Base-by-base conservation (phyloP, 139 green algal genomes). In the Chlorokybus atmophyticus region DNA sequence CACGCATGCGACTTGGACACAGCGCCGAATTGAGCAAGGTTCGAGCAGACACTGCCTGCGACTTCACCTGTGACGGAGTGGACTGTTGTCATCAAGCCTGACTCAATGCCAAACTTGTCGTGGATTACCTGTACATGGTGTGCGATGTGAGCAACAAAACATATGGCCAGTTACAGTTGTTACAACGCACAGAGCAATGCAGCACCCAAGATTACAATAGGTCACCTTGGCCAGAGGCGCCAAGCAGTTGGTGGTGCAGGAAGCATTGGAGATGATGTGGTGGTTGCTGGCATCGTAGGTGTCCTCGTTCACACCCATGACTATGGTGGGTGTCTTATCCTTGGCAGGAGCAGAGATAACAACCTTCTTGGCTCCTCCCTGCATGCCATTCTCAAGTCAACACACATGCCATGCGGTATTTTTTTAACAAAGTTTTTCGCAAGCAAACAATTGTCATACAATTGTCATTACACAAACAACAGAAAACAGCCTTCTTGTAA, bases 291-390 rank as follows among this genome's bases (percentile, higher is more conserved):
- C 61, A 61, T 88, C 60, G 70, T 93, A 94, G 67, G 84, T 80
- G 0, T 86, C 60, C 54, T 90, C 50, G 71, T 96, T 96, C 1
- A 95, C 88, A 50, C 87, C 87, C 77, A 94, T 87, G 26, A 94
- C 86, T 74, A 86, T 94, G 87, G 95, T 97, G 56, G 86, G 85
- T n/a, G n/a, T n/a, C 1, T 87, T 65, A 70, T 94, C 86, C 41
- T 74, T 70, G 5, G 82, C 87, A 41, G 90, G 90, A 0, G 90
- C 90, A 17, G 79, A 85, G 76, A 96, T 95, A 73, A 96, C 71
- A 3, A 97, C 86, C 70, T 90, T 97, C 84, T 94, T 93, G 76
- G 91, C 91, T 57, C 91, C 91, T 44, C 88, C 90, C n/a, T n/a
- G n/a, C n/a, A n/a, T n/a, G n/a, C n/a, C n/a, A n/a, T n/a, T n/a